Conservation (phyloP, 345 rosid genomes). For the Cardamine occulta region DNA sequence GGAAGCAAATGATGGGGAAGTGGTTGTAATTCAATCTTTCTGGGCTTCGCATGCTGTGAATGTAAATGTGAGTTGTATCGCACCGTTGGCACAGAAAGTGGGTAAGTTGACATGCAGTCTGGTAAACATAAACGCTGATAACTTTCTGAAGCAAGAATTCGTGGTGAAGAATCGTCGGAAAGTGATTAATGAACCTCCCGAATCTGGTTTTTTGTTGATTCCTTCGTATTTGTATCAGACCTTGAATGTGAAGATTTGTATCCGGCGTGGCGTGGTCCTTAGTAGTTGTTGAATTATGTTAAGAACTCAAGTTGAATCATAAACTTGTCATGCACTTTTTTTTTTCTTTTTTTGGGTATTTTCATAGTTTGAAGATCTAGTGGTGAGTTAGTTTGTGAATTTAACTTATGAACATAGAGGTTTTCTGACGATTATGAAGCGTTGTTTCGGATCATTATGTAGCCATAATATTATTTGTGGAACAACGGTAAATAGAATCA, state of each 20-base stretch:
- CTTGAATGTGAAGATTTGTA: not conserved
- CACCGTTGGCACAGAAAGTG: slow-evolving; percentile 16
- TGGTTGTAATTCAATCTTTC: slow-evolving; percentile 44
- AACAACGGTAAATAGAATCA: not conserved
- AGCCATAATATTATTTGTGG: not conserved
- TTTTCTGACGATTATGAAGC: not conserved
- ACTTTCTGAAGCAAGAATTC: slow-evolving; percentile 9
- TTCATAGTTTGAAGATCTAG: not conserved
- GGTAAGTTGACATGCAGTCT: slow-evolving; percentile 14
- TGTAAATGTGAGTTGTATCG: slow-evolving; percentile 40
- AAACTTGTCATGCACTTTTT: not conserved
- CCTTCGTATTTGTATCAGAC: slow-evolving; percentile 13
- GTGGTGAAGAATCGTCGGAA: slow-evolving; percentile 34
- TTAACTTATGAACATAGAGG: not conserved
- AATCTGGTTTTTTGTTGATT: slow-evolving; percentile 25
- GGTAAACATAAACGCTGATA: not conserved
- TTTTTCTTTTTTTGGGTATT: not conserved
- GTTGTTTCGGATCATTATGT: not conserved
- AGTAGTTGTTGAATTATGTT: not conserved
- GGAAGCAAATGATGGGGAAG: slow-evolving; percentile 27
- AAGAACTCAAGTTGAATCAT: not conserved
- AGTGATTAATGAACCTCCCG: not conserved
- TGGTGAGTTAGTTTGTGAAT: not conserved
- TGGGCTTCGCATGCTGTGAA: slow-evolving; percentile 32
- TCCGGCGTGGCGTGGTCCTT: slow-evolving; percentile 11